Percentiles rank a stretch among this genome's conserved stretches.
Conservation (phyloP, 805 yeast species). For the Ogataea glucozyma region DNA sequence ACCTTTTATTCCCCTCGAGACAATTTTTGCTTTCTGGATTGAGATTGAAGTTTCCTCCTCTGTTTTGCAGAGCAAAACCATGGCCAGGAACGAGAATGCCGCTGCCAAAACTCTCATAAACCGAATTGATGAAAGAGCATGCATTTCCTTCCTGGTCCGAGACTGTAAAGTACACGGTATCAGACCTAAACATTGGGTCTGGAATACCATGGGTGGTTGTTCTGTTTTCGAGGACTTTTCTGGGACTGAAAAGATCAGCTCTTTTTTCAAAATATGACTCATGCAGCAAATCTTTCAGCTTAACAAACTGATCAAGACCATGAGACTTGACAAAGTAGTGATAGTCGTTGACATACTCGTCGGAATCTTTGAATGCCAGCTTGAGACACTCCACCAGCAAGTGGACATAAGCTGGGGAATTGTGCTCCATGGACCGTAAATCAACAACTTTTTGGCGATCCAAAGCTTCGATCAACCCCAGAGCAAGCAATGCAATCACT, state of each 20-base stretch:
- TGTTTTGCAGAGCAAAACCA: slow-evolving; percentile 73
- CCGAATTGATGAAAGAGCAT: slow-evolving; percentile 77
- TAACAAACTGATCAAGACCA: slow-evolving; percentile 15
- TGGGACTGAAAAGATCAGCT: slow-evolving; percentile 45
- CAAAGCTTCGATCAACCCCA: slow-evolving; percentile 64
- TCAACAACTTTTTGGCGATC: slow-evolving; percentile 46
- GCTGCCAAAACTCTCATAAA: slow-evolving; percentile 68
- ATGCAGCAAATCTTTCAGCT: slow-evolving; percentile 45
- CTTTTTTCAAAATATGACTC: slow-evolving; percentile 51
- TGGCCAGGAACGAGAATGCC: slow-evolving; percentile 62
- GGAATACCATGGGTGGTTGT: slow-evolving; percentile 41
- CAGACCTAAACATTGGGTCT: slow-evolving; percentile 59
- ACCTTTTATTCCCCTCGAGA: slow-evolving; percentile 67
- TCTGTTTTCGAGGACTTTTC: slow-evolving; percentile 42
- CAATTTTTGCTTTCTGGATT: slow-evolving; percentile 57
- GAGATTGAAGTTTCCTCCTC: slow-evolving; percentile 75
- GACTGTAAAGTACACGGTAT: slow-evolving; percentile 69
- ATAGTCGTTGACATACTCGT: slow-evolving; percentile 69
- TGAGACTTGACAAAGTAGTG: slow-evolving; percentile 34
- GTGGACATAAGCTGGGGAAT: slow-evolving; percentile 71
- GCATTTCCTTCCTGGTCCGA: slow-evolving; percentile 74
- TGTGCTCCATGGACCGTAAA: slow-evolving; percentile 51
- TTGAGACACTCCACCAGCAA: slow-evolving; percentile 69
- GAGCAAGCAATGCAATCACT: slow-evolving; percentile 67
- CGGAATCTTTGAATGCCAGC: slow-evolving; percentile 72